Conservation (phyloP, 345 rosid species). For the Populus euphratica region DNA sequence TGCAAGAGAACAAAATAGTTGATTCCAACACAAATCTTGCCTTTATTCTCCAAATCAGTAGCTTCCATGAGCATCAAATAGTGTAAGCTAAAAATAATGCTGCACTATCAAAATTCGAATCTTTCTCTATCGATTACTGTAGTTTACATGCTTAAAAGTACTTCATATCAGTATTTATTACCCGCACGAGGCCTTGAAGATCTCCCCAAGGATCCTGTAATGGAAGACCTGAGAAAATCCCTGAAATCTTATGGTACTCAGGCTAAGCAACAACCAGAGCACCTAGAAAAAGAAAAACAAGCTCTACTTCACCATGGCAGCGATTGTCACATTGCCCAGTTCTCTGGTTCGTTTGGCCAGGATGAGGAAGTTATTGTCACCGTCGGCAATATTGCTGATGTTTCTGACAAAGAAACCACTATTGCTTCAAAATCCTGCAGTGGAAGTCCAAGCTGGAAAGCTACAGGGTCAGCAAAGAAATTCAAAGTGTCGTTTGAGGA, state of each 20-base stretch:
- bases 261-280: slow-evolving; percentile 15
- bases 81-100: neutral
- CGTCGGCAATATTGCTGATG: slow-evolving; percentile 20
- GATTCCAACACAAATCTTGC: neutral
- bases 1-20: neutral
- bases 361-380: slow-evolving; percentile 23
- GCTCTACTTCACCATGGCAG: slow-evolving; percentile 16
- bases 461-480: slow-evolving; percentile 19
- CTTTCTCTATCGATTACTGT: no score
- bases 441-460: slow-evolving; percentile 7
- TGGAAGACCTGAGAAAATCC: slow-evolving; percentile 27
- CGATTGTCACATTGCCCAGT: slow-evolving; percentile 7
- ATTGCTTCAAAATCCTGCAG: slow-evolving; percentile 10
- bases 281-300: slow-evolving; percentile 16
- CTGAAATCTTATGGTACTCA: slow-evolving; percentile 15
- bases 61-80: neutral
- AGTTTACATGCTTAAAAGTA: neutral
- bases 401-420: slow-evolving; percentile 4
- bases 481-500: slow-evolving; percentile 29
- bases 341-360: slow-evolving; percentile 3
- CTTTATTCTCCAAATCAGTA: neutral
- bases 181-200: neutral
- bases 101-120: neutral
- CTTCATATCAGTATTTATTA: neutral
- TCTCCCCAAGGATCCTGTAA: neutral